Evolutionary conservation across 345 rosid species (phyloP), one percentile per base, ranked within the genome.

Genomic region (Lepidium aucheri): DNA sequence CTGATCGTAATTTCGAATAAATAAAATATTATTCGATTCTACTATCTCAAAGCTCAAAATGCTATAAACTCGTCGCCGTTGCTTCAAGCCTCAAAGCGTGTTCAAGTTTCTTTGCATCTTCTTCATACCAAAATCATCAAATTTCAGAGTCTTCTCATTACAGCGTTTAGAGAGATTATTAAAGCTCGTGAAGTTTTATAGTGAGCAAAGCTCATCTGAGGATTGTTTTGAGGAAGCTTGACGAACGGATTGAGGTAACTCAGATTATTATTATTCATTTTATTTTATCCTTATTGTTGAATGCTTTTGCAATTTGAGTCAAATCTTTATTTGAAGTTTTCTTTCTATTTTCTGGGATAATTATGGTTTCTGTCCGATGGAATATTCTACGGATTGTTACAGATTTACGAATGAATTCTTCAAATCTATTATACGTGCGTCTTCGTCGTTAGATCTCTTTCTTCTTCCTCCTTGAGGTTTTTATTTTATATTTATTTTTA

Each of bases 41-140:
- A 64, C 22, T 32, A 8, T 40, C 34, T 26, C 32, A 28, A 40
- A 49, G 65, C 71, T 57, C 52, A 1, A 47, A 28, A 49, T 56
- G 40, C 71, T 72, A 72, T 72, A 65, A 72, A 65, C 71, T 26
- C 66, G 66, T 72, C 76, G 76, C 66, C 67, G 71, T 72, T 72
- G 76, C 67, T 39, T 72, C 1, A 4, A 57, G 14, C 60, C 50
- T 9, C 33, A 16, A 72, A 58, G 3, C 67, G 67, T 65, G 45
- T 64, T 18, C 9, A 65, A 74, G 58, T 17, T 34, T 44, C 62
- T 51, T 59, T 36, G 49, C 73, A 45, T 51, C 62, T 65, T 51
- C 62, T 65, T 64, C 67, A 24, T 40, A 60, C 26, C 53, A 56
- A 46, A 33, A 4, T 34, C 46, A 28, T 16, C 11, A 11, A 3